Evolutionary conservation across 495 filamentous ascomycete species (phyloP), one percentile per base, ranked within the genome.

Genomic region (Penicillium angulare): DNA sequence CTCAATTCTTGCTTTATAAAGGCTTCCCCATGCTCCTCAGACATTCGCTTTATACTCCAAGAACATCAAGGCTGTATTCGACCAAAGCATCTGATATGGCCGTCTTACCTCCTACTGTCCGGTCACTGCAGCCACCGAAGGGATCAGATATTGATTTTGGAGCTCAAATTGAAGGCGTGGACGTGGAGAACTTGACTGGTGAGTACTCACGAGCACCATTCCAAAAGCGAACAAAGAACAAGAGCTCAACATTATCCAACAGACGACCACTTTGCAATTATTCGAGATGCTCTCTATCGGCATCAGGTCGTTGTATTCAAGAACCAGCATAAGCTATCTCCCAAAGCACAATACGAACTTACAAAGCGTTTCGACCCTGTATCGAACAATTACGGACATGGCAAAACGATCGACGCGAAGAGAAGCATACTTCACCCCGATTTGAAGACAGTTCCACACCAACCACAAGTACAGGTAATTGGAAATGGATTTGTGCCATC

Each of bases 381-480:
- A 2, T 77, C 80, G 5, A 67, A 77, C 1, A 79, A 73, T 16
- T 90, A 90, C 67, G 86, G 86, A 34, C 86, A 89, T 60, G 86
- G 85, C 63, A 85, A 85, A 59, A 84, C 84, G 15, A 69, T 86
- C 56, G 84, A 86, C 61, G 75, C 72, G 2, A 84, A 85, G 58
- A 78, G 84, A 35, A 83, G 77, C 59, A 81, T 90, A 61, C 77
- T 90, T 16, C 86, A 89, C 57, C 86, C 86, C 1, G 86, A 90
- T 56, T 75, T 89, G 13, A 89, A 90, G 67, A 90, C 86, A 1
- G 80, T 89, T 33, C 86, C 86, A 0, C 85, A 87, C 65, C 86
- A 90, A 61, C 86, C 86, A 8, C 84, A 90, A 64, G 86, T 90
- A 5, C 86, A 90, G 56, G 80, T 89, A 38, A 89, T 90, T 56